phyloP scores from a whole-genome alignment of 495 filamentous ascomycete genomes.

The Chaetomium cochliodes region DNA sequence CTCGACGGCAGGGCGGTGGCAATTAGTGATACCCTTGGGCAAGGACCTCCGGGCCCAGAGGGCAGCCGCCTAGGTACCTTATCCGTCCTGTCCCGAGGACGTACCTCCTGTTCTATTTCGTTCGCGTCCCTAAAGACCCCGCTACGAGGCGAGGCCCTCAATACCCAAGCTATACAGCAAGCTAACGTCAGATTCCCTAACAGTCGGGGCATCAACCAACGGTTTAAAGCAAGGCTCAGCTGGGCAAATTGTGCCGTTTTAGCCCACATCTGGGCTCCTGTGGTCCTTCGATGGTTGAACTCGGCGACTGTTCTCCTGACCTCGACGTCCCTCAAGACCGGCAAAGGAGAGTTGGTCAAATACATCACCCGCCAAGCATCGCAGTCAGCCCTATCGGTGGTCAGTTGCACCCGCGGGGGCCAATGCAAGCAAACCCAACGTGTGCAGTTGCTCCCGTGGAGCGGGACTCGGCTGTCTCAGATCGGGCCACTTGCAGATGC shows the following conservation, averaged over 20 bases:
- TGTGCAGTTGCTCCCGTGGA: not conserved
- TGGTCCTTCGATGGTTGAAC: not conserved
- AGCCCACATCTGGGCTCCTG: not conserved
- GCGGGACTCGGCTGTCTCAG: constrained; percentile 11
- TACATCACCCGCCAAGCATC: not conserved
- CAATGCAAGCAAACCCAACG: constrained; percentile 9
- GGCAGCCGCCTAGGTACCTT: not conserved
- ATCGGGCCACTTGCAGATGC: constrained; percentile 7
- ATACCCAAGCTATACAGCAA: not conserved
- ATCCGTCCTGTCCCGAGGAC: not conserved
- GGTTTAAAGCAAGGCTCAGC: not conserved
- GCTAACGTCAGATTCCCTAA: not conserved
- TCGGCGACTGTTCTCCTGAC: not conserved
- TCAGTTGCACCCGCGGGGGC: not conserved
- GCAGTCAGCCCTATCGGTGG: constrained; percentile 5
- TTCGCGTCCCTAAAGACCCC: not conserved
- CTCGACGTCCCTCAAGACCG: not conserved
- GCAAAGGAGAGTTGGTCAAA: not conserved
- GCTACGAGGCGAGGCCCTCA: not conserved
- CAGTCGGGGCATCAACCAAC: not conserved
- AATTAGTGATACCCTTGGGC: not conserved
- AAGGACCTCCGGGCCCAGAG: not conserved
- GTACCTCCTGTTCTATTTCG: not conserved
- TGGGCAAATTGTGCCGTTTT: not conserved
- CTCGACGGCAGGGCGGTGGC: not conserved